Evolutionary conservation across 306 rosid genomes (phyloP).

Genomic region (Canavalia gladiata): DNA sequence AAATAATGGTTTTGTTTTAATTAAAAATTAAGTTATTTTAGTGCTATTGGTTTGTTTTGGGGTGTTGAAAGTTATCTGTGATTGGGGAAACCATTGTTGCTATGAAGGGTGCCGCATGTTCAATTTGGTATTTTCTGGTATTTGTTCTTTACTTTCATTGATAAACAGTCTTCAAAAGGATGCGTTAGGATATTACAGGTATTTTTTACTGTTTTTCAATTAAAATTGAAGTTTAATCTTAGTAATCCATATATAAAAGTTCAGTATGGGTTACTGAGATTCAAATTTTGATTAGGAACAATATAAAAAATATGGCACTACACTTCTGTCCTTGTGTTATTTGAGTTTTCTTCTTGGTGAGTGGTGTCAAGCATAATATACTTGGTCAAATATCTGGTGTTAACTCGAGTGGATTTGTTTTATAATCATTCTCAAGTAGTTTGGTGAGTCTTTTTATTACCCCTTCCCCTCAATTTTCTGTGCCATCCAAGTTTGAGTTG

Average conservation of each 20-base stretch:
- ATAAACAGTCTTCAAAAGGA: neutral
- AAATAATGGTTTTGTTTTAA: neutral
- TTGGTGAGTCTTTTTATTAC: neutral
- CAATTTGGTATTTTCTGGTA: neutral
- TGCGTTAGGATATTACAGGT: too few species aligned
- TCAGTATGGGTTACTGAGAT: too few species aligned
- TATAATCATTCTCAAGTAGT: neutral
- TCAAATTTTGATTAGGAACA: too few species aligned
- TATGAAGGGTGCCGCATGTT: neutral
- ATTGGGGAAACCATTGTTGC: neutral
- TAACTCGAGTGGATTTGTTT: neutral
- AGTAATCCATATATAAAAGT: too few species aligned
- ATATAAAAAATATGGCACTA: too few species aligned
- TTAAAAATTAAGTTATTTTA: neutral
- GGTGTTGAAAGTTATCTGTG: neutral
- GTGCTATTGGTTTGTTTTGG: neutral
- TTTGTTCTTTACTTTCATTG: neutral
- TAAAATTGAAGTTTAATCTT: too few species aligned
- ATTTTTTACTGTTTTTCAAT: too few species aligned
- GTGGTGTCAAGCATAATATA: neutral
- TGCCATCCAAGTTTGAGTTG: neutral
- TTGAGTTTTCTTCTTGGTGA: slow-evolving; percentile 1
- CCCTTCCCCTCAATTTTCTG: neutral
- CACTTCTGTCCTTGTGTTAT: neutral
- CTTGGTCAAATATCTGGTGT: neutral